Percentiles rank a stretch among this genome's conserved stretches.
Evolutionary conservation across 371 early-diverging fungal species (phyloP).

Genomic region (Chytridium lagenaria): DNA sequence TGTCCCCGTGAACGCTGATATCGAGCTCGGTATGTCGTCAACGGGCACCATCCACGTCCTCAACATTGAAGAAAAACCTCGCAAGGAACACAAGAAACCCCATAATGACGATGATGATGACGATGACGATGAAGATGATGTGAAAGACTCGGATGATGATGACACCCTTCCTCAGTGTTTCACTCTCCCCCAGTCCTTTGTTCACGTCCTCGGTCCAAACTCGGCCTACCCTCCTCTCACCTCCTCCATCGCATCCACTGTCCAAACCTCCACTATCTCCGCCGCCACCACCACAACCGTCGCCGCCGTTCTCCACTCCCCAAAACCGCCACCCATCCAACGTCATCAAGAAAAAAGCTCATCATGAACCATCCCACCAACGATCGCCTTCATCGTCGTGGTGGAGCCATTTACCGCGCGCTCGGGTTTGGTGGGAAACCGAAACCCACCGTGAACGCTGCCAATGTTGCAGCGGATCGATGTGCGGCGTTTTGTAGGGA

Average conservation of each 20-base stretch:
- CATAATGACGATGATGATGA: neutral
- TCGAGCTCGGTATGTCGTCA: neutral
- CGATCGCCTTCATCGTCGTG: neutral
- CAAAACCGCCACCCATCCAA: neutral
- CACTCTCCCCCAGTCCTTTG: conserved; percentile 7
- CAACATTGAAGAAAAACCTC: neutral
- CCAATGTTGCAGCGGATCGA: neutral
- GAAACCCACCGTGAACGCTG: neutral
- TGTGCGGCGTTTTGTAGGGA: neutral
- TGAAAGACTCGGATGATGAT: neutral
- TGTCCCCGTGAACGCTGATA: neutral
- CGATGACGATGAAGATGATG: neutral
- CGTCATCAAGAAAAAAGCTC: conserved; percentile 6
- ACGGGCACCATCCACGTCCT: neutral
- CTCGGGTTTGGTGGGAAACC: neutral
- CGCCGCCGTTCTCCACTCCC: neutral
- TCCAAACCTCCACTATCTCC: neutral
- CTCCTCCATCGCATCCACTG: neutral
- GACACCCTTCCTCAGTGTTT: conserved; percentile 8
- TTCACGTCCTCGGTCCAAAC: neutral
- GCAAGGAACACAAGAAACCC: neutral
- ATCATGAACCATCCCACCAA: neutral
- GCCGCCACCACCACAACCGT: conserved; percentile 3
- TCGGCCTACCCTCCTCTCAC: neutral
- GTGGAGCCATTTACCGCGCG: neutral